phyloP scores from a whole-genome alignment of 2,329 filamentous ascomycete species.

The Stagonosporopsis vannaccii region DNA sequence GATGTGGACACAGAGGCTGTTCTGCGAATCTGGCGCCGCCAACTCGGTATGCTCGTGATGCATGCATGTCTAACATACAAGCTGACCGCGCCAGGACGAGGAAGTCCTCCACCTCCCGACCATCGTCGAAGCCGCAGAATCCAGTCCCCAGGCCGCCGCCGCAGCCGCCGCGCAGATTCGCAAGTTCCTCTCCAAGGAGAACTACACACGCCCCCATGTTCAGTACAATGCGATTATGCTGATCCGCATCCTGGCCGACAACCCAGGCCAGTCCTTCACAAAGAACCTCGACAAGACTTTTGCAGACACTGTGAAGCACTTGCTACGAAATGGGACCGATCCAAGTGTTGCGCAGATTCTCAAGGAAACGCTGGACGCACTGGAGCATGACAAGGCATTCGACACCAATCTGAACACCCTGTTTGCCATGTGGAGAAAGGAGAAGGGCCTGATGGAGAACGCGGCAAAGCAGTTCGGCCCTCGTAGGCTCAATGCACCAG shows the following conservation, averaged over 20 bases:
- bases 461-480: slow-evolving; percentile 47
- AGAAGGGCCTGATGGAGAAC: slow-evolving; percentile 64
- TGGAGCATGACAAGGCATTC: slow-evolving; percentile 73
- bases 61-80: background rate
- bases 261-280: slow-evolving; percentile 91
- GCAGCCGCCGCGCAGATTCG: slow-evolving; percentile 82
- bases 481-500: slow-evolving; percentile 55
- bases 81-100: slow-evolving; percentile 66
- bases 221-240: slow-evolving; percentile 99
- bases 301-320: slow-evolving; percentile 74
- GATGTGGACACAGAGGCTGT: slow-evolving; percentile 67
- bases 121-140: slow-evolving; percentile 95
- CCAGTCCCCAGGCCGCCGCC: slow-evolving; percentile 82
- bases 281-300: slow-evolving; percentile 88
- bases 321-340: slow-evolving; percentile 76
- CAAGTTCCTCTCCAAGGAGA: slow-evolving; percentile 79
- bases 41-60: slow-evolving; percentile 49
- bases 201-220: slow-evolving; percentile 68
- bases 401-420: slow-evolving; percentile 78
- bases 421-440: slow-evolving; percentile 86
- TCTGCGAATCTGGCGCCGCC: slow-evolving; percentile 77
- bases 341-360: slow-evolving; percentile 83
- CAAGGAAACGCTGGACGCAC: slow-evolving; percentile 82
- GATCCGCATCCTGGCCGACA: slow-evolving; percentile 87
- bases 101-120: slow-evolving; percentile 91